Evolutionary conservation across 176 grass and related monocot genomes (phyloP), one percentile per base, ranked within the genome.

Genomic region (Aechmea fasciata): DNA sequence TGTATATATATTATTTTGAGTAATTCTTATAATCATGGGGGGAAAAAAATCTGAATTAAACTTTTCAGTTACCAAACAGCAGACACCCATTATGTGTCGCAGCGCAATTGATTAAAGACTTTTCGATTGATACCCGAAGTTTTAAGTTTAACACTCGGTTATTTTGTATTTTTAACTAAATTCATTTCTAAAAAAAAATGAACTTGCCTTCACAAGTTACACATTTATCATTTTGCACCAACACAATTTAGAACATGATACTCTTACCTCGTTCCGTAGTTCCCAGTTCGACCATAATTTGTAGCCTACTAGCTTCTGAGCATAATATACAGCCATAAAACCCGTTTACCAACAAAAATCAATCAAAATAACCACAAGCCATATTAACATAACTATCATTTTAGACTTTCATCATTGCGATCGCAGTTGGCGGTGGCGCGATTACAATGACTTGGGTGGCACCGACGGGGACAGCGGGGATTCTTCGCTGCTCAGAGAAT

Each of bases 401-500:
- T 61, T 61, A 19, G 20, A 15, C 55, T 61, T 59, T 18, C 55
- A 61, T 41, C 33, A 41, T 41, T 41, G 4, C 33, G 4, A 41
- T 5, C 33, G 7, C 33, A 7, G 33, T 41, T 41, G 5, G 3
- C 33, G 33, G 33, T 41, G 33, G 33, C 5, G 6, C 3, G 33
- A 41, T 41, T 7, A 41, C 2, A 19, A 61, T 22, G 55, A 50
- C 52, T 72, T 85, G 57, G 57, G 25, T 49, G 77, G 22, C 13
- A 62, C 67, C 47, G 83, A 90, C 1, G 86, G 85, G 9, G 86
- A 85, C 14, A 73, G 69, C 1, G 82, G 84, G 0, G 84, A 93
- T 2, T 77, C 89, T 12, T 90, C 77, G 25, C 87, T 81, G 81
- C 94, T 97, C 71, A 68, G 77, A 72, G 77, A 50, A 28, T 85